Base-by-base conservation (phyloP, 805 yeast species). In the Hermanozyma aechmeae region DNA sequence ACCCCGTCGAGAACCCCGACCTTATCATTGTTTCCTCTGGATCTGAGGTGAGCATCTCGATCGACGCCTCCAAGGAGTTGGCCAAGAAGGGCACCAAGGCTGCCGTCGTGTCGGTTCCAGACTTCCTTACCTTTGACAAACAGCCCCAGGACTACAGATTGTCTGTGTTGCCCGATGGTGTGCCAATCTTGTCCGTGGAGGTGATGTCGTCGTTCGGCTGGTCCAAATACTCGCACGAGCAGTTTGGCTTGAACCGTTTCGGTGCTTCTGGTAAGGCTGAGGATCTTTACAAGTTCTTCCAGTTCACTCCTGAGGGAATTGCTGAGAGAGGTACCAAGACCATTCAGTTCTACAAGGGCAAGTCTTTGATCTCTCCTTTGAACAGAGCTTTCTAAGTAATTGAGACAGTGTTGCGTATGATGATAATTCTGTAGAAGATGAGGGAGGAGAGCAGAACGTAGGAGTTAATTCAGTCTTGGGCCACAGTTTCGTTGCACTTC, bases 191-290 rank as follows among this genome's bases (percentile, higher is more conserved):
- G 62, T 84, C 96, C 33, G 83, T 89, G 42, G 98, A 92, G 75
- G 97, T 86, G 30, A 70, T 85, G 76, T 62, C 94, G 33, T 76
- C 95, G 31, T 67, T 72, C 48, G 96, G 96, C 34, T 92, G 98
- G 98, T 68, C 79, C 49, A 82, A 78, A 63, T 92, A 86, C 71
- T 75, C 96, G 35, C 98, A 92, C 68, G 93, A 82, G 70, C 94
- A 86, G 61, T 84, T 89, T 51, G 96, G 96, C 65, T 71, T 92
- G 53, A 76, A 85, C 75, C 76, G 84, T 68, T 92, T 92, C 56
- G 98, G 98, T 73, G 92, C 87, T 38, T 86, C 96, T 37, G 98
- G 95, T 58, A 81, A 83, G 58, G 92, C 79, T 53, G 61, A 64
- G 34, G 84, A 81, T 40, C 72, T 89, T 38, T 92, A 77, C 79